Evolutionary conservation across 2,329 filamentous ascomycete species (phyloP), one percentile per base, ranked within the genome.

Genomic region (Fusarium fracticaudum): DNA sequence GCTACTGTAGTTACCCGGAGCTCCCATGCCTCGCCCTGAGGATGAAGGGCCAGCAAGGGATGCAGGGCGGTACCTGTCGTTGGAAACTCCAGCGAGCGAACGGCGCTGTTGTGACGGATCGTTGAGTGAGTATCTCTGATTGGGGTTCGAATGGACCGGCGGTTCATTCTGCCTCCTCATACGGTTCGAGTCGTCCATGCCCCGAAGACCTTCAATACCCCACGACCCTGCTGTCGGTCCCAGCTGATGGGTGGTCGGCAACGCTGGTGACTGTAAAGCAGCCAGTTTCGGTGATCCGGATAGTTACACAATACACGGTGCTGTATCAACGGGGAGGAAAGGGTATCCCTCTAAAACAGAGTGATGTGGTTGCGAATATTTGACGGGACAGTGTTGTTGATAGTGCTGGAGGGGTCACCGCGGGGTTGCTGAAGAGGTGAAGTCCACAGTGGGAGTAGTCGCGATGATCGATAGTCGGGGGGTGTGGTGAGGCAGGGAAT

Each of bases 101-200:
- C 78, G 84, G 79, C 81, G 84, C 72, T 86, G 84, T 62, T 86
- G 84, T 75, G 87, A 83, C 60, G 86, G 82, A 71, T 88, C 84
- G 75, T 87, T 85, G 74, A 86, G 79, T 69, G 86, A 80, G 76
- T 88, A 90, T 83, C 88, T 86, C 59, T 86, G 81, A 81, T 86
- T 87, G 83, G 87, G 87, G 80, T 85, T 83, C 80, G 90, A 87
- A 84, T 92, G 91, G 83, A 88, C 86, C 81, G 90, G 87, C 84
- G 89, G 87, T 84, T 93, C 93, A 89, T 92, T 90, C 86, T 93
- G 92, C 89, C 93, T 92, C 86, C 91, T 88, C 80, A 90, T 87
- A 81, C 89, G 90, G 84, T 89, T 90, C 86, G 91, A 90, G 85
- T 93, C 91, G 87, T 96, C 94, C 94, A 96, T 96, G 81, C 90